Conservation (phyloP, 106 monocot genomes). For the Ottelia alismoides region DNA sequence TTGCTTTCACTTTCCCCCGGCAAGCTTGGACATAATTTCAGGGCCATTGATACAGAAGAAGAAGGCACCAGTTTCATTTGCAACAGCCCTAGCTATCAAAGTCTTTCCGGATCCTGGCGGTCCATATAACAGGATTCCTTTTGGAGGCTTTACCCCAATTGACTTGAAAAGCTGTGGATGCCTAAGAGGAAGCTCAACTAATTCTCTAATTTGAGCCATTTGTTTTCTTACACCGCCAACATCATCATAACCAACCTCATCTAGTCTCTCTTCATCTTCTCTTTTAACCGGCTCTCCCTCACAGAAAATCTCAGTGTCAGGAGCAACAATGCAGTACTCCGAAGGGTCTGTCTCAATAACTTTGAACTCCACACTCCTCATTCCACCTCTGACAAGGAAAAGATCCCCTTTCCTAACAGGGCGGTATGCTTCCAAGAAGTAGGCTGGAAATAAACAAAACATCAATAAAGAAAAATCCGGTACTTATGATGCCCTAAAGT, state of each 20-base stretch:
- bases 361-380: slow-evolving; percentile 80
- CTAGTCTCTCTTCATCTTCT: slow-evolving; percentile 74
- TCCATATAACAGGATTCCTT: slow-evolving; percentile 64
- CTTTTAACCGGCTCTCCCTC: slow-evolving; percentile 78
- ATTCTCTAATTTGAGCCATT: no score
- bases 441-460: slow-evolving; percentile 24
- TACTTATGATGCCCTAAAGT: no score
- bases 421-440: slow-evolving; percentile 73
- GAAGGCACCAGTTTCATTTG: no score
- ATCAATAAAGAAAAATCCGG: no score
- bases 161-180: slow-evolving; percentile 79
- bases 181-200: no score
- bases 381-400: slow-evolving; percentile 75
- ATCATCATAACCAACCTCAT: no score
- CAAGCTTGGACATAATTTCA: no score
- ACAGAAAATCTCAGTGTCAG: slow-evolving; percentile 79
- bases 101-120: slow-evolving; percentile 80
- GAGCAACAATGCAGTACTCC: slow-evolving; percentile 68
- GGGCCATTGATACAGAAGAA: no score
- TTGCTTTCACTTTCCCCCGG: slow-evolving; percentile 87
- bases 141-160: slow-evolving; percentile 77
- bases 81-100: no score
- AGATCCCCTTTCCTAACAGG: slow-evolving; percentile 72
- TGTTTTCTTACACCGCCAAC: no score
- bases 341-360: no score